phyloP scores from a whole-genome alignment of 73 alveolate species.

The Tetrahymena thermophila region DNA sequence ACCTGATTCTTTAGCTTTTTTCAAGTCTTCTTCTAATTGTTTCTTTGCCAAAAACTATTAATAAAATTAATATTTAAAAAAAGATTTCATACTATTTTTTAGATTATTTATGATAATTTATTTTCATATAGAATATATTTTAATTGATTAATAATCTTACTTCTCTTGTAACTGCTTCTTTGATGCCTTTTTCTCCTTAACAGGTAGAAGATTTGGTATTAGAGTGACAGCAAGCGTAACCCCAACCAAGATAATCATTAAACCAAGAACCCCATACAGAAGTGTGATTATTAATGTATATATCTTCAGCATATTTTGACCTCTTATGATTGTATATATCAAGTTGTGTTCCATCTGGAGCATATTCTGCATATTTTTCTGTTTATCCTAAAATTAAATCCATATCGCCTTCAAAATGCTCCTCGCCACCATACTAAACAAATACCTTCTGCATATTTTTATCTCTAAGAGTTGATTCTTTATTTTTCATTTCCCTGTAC shows the following conservation, averaged over 20 bases:
- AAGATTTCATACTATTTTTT: neutral
- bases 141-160: neutral
- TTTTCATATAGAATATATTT: too few species aligned
- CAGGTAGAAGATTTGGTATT: neutral
- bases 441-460: constrained; percentile 49
- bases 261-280: constrained; percentile 5
- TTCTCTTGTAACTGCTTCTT: neutral
- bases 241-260: neutral
- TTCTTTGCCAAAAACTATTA: neutral
- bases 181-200: neutral
- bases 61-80: neutral
- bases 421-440: constrained; percentile 69
- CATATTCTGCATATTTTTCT: constrained; percentile 1
- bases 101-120: neutral
- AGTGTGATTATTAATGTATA: neutral
- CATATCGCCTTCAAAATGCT: constrained; percentile 25
- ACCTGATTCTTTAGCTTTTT: neutral
- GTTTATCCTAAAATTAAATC: constrained; percentile 2
- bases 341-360: neutral
- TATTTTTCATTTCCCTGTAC: constrained; percentile 45
- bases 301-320: neutral
- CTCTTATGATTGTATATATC: neutral
- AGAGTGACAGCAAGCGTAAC: constrained; percentile 1
- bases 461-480: constrained; percentile 43
- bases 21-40: neutral